Base-by-base conservation (phyloP, 768 basidiomycete species). In the Cubamyces sp. region DNA sequence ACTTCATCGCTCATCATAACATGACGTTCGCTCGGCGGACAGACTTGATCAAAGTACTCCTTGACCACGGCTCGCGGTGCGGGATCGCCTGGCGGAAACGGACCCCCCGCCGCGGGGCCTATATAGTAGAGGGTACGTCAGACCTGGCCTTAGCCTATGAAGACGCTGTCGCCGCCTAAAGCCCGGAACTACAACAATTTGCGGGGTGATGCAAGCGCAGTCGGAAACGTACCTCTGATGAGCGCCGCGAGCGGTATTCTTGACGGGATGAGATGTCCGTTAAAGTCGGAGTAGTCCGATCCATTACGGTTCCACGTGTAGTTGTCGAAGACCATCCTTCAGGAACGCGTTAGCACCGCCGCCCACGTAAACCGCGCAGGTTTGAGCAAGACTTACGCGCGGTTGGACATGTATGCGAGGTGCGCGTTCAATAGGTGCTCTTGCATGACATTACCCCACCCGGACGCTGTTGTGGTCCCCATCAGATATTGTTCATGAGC, bases 391-490 rank as follows among this genome's bases (percentile, higher is more conserved):
- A 76, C 85, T 60, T 69, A 87, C 82, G 82, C 75, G 64, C 85
- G 72, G 30, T 78, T 77, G 0, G 83, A 69, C 2, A 73, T 68
- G 50, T 80, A 76, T 0, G 85, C 81, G 3, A 88, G 71, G 46
- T 82, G 74, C 0, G 83, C 77, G 50, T 82, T 80, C 49, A 87
- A 66, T 3, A 87, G 54, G 60, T 84, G 78, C 60, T 87, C 86
- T 61, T 88, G 84, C 76, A 87, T 75, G 9, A 72, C 77, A 56
- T 88, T 88, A 2, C 86, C 86, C 84, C 84, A 87, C 3, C 87
- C 87, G 45, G 79, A 76, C 9, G 68, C 84, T 84, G 9, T 12
- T 19, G 3, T 21, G 12, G 48, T n/a, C 14, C 26, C 30, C 5
- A 7, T 50, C 21, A 58, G 43, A 30, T 14, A 15, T 3, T n/a